Base-by-base conservation (phyloP, 192 early-diverging fungal species). In the Gorgonomyces haynaldii region DNA sequence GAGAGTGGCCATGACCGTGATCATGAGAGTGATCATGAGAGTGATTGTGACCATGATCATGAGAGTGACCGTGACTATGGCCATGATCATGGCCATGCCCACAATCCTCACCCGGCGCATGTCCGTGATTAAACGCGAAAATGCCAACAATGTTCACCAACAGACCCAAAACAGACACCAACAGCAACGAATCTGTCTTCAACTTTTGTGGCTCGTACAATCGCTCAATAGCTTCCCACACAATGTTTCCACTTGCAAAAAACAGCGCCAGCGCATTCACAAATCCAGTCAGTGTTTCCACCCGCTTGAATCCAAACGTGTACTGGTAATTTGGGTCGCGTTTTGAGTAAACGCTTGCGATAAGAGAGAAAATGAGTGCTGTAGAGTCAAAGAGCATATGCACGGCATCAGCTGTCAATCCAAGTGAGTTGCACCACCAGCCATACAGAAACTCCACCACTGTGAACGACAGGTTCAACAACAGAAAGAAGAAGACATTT, bases 341-440 rank as follows among this genome's bases (percentile, higher is more conserved):
- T 60, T 88, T 90, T 48, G 81, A 79, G 74, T 93, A 82, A 1
- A 94, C 87, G 1, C 85, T 78, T 5, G 93, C 93, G 43, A 83
- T 70, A 6, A 97, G 61, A 21, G 86, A 86, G 26, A 94, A 76
- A 1, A 82, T 84, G 52, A 97, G 56, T 4, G 90, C 90, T 59
- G 92, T 69, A 45, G 87, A 91, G 65, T 97, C 93, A 66, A 97
- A 97, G 47, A 94, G 78, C 93, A 97, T 97, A 62, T 97, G 93
- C 42, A 93, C 88, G 13, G 93, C 93, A 64, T 97, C 93, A 23
- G 90, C 88, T 17, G 88, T 89, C 19, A 97, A 73, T 4, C 90
- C 89, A 38, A 97, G 67, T 34, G 65, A 69, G 50, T 64, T 59
- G n/a, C 64, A 67, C 65, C 65, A 67, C 62, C 61, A 72, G 30